Base-by-base conservation (phyloP, 2,329 filamentous ascomycete genomes). In the Tolypocladium tropicale region DNA sequence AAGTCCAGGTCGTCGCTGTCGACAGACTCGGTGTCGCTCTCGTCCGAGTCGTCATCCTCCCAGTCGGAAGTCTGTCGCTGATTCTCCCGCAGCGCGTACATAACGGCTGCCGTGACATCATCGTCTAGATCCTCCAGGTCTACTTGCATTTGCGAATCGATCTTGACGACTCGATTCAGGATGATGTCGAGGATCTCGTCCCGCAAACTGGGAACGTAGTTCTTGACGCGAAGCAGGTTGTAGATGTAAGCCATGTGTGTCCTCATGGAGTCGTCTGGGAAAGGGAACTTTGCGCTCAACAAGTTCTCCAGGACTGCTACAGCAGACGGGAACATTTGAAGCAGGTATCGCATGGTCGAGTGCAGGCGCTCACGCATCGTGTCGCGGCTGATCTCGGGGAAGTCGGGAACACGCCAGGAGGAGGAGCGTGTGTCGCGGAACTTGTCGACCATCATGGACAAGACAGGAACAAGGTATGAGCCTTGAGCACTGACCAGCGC, bases 71-170 rank as follows among this genome's bases (percentile, higher is more conserved):
- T 53, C 53, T 58, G 58, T 39, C 55, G 66, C 28, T 56, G 62
- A 58, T 59, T 63, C 58, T 64, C 69, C 6, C 67, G 67, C 41
- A 76, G 61, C 21, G 71, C 81, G 67, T 78, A 77, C 53, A 89
- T 78, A 21, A 93, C 82, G 54, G 85, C 83, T 28, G 91, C 84
- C 55, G 90, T 88, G 11, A 90, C 79, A 55, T 95, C 89, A 60
- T 97, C 93, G 59, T 96, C 93, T 59, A 96, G 76, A 63, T 97
- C 92, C 60, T 97, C 91, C 65, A 97, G 76, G 65, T 97, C 92
- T 53, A 92, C 82, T 71, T 96, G 93, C 70, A 97, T 94, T 68
- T 96, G 89, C 1, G 95, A 90, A 68, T 99, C 94, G 57, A 97
- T 89, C 72, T 94, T 94, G 65, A 97, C 90, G 9, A 97, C 79